Base-by-base conservation (phyloP, 2,329 filamentous ascomycete species). In the Elsinoe necatrix region DNA sequence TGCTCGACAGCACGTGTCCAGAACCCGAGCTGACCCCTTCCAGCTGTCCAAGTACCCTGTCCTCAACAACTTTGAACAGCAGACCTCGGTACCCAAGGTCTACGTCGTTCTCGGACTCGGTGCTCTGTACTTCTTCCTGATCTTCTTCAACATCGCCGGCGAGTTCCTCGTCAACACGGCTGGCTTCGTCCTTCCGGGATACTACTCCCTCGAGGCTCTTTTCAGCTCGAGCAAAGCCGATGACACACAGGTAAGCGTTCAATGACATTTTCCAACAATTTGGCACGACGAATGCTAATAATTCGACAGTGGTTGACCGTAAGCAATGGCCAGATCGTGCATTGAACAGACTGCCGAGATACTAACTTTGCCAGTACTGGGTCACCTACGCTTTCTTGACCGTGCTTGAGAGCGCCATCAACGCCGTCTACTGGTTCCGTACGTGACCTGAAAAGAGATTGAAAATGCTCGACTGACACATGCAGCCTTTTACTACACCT, bases 401-500 rank as follows among this genome's bases (percentile, higher is more conserved):
- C 61, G 86, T 93, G 51, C 70, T 89, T 65, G 89, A 95, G 80
- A 90, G 86, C 73, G 80, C 87, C 60, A 75, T 95, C 68, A 90
- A 81, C 75, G 86, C 89, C 62, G 87, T 92, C 62, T 93, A 93
- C 81, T 95, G 88, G 88, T 89, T 95, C 79, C 87, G 71, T 73
- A 68, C 59, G 71, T 68, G 31, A 37, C 54, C 31, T 18, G 6
- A 43, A 25, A 9, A 54, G 21, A 14, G 23, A 37, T 16, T 31
- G n/a, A 20, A 54, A 9, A 29, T 9, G 9, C 29, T 41, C 27
- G 29, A 51, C 63, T 67, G 55, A 68, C 57, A 39, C 34, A 31
- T 7, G n/a, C 57, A 73, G 75, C 93, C 70, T 98, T 98, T 80
- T 98, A 98, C 86, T 98, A 89, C 77, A 92, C 91, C 71, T 97